Conservation (phyloP, 2,329 filamentous ascomycete species). For the Fusarium heterosporum region DNA sequence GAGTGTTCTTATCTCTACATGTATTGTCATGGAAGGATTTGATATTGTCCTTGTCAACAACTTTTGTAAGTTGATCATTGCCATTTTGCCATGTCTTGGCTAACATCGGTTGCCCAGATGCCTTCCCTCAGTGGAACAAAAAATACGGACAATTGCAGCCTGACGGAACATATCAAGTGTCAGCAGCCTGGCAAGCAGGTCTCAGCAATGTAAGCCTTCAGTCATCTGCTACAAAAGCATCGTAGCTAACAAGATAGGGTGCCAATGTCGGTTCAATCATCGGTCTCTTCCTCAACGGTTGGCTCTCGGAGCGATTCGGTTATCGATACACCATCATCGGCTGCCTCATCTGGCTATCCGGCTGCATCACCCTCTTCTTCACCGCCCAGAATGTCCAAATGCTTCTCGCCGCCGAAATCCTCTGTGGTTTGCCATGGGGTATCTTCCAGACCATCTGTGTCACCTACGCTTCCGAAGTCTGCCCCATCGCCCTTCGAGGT, state of each 20-base stretch:
- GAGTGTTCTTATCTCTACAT: constrained; percentile 41
- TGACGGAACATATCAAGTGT: constrained; percentile 38
- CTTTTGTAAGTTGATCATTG: constrained; percentile 23
- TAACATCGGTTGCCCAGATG: constrained; percentile 8
- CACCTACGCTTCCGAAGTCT: constrained; percentile 70
- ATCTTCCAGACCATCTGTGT: constrained; percentile 44
- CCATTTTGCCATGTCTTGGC: not conserved
- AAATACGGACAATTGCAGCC: constrained; percentile 36
- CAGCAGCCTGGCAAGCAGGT: constrained; percentile 41
- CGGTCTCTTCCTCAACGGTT: constrained; percentile 40
- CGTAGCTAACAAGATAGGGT: constrained; percentile 14
- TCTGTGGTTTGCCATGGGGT: constrained; percentile 40
- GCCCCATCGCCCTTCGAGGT: constrained; percentile 76
- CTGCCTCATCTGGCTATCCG: constrained; percentile 33
- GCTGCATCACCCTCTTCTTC: constrained; percentile 41
- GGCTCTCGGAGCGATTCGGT: constrained; percentile 35
- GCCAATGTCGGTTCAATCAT: constrained; percentile 41
- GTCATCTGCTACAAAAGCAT: rapidly evolving
- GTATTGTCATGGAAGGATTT: constrained; percentile 43
- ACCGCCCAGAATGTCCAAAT: constrained; percentile 40
- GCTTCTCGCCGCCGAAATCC: constrained; percentile 39
- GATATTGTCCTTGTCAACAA: constrained; percentile 40
- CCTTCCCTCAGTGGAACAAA: constrained; percentile 39
- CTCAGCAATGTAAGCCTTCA: constrained; percentile 29
- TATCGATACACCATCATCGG: constrained; percentile 42